A percentile compares a stretch with the other conserved stretches of the same genome.
Conservation (phyloP, 352 stramenopile species). For the Phytophthora sojae region DNA sequence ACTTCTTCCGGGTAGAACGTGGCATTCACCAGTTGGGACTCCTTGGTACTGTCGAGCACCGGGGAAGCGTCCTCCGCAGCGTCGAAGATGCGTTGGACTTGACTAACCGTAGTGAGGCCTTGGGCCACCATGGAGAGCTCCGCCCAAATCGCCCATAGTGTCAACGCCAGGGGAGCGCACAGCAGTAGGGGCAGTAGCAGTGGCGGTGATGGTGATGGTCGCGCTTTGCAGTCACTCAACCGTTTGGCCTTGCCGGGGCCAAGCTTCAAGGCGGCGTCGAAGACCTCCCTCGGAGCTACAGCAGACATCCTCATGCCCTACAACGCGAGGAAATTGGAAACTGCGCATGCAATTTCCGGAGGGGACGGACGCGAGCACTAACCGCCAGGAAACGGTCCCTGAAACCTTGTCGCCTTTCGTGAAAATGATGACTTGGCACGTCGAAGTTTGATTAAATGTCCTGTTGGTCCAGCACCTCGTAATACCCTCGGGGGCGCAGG, state of each 20-base stretch:
- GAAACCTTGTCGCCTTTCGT: conserved; percentile 1
- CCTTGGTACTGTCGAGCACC: conserved; percentile 11
- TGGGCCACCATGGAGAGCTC: conserved; percentile 20
- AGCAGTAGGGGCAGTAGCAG: conserved; percentile 25
- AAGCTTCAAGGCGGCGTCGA: background rate
- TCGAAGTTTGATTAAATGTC: background rate
- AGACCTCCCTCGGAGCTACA: conserved; percentile 14
- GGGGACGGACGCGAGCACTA: conserved; percentile 6
- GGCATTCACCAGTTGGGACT: conserved; percentile 33
- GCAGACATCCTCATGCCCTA: conserved; percentile 20
- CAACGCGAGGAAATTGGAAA: conserved; percentile 10
- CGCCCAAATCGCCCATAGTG: conserved; percentile 23
- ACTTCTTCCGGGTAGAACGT: conserved; percentile 44
- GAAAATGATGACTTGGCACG: background rate
- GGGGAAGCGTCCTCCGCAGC: conserved; percentile 24
- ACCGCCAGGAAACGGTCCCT: conserved; percentile 26
- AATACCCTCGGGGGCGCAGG: background rate
- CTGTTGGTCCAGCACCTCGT: background rate
- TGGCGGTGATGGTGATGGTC: background rate
- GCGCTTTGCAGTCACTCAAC: conserved; percentile 2
- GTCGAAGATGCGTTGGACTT: conserved; percentile 25
- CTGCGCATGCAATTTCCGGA: conserved; percentile 5
- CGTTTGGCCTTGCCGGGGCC: conserved; percentile 7
- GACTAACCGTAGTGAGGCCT: conserved; percentile 7
- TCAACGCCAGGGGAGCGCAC: conserved; percentile 14